Evolutionary conservation across 805 yeast genomes (phyloP).

Genomic region (Ogataea chonburiensis): DNA sequence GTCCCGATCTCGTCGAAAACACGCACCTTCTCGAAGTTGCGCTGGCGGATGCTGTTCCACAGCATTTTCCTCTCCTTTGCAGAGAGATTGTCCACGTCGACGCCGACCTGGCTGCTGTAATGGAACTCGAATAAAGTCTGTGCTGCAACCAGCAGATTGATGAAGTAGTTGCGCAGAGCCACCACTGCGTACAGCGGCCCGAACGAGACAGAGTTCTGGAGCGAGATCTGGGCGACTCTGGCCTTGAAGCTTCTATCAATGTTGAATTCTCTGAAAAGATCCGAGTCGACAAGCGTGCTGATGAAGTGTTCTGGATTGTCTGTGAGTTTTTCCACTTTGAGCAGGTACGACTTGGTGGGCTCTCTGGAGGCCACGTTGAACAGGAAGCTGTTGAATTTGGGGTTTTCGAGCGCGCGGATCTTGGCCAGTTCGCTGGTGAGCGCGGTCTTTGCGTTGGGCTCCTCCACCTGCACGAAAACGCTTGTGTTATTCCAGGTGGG

Average conservation of each 20-base stretch:
- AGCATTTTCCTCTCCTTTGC: constrained; percentile 42
- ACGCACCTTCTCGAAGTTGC: constrained; percentile 48
- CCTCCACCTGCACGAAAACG: constrained; percentile 19
- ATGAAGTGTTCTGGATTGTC: constrained; percentile 31
- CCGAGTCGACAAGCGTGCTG: constrained; percentile 39
- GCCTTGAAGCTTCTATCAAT: constrained; percentile 44
- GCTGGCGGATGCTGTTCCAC: constrained; percentile 52
- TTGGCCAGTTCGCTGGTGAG: constrained; percentile 27
- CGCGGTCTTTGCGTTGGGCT: constrained; percentile 13
- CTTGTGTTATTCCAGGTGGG: constrained; percentile 12
- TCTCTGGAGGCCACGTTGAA: constrained; percentile 13
- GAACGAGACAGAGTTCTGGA: constrained; percentile 43
- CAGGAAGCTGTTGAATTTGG: constrained; percentile 17
- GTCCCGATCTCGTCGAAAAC: constrained; percentile 19
- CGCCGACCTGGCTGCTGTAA: constrained; percentile 29
- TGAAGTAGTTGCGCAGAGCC: constrained; percentile 48
- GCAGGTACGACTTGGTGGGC: constrained; percentile 3
- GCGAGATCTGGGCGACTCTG: constrained; percentile 49
- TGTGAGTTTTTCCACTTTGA: constrained; percentile 6
- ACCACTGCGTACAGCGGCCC: constrained; percentile 41
- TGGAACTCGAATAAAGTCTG: constrained; percentile 53
- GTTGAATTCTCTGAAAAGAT: constrained; percentile 48
- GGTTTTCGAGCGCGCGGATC: constrained; percentile 14
- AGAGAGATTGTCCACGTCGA: constrained; percentile 32
- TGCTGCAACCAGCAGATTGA: constrained; percentile 55